Evolutionary conservation across 495 filamentous ascomycete species (phyloP).

Genomic region (Halenospora varia): DNA sequence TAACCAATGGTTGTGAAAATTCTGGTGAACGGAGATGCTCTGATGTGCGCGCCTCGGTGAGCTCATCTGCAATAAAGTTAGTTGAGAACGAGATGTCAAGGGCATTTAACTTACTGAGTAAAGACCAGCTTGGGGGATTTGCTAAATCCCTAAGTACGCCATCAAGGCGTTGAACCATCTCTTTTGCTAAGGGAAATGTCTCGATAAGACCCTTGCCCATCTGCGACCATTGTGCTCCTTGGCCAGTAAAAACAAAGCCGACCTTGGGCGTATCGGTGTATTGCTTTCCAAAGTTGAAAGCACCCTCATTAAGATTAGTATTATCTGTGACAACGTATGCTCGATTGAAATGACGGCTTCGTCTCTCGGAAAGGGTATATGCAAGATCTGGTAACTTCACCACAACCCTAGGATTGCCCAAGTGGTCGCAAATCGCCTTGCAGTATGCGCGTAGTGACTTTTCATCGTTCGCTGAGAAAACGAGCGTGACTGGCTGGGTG

Average conservation of each 20-base stretch:
- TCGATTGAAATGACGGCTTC: conserved; percentile 23
- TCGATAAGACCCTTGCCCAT: conserved; percentile 51
- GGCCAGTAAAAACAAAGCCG: conserved; percentile 25
- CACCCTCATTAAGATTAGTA: neutral
- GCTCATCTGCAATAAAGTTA: conserved; percentile 30
- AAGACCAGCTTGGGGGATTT: neutral
- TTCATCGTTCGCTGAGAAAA: conserved; percentile 18
- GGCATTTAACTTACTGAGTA: conserved; percentile 20
- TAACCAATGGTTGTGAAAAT: conserved; percentile 49
- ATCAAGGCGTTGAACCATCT: conserved; percentile 17
- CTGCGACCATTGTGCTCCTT: conserved; percentile 44
- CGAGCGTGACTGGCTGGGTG: conserved; percentile 5
- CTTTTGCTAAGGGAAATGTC: conserved; percentile 31
- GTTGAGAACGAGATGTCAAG: conserved; percentile 29
- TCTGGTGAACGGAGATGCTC: conserved; percentile 38
- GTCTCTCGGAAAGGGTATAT: conserved; percentile 25
- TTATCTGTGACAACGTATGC: conserved; percentile 15
- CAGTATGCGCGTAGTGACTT: conserved; percentile 18
- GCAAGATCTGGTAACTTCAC: conserved; percentile 27
- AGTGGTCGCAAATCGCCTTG: conserved; percentile 13
- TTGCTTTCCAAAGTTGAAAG: neutral
- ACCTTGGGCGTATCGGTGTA: neutral
- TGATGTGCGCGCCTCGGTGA: conserved; percentile 27
- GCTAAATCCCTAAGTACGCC: neutral
- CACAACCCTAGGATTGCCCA: conserved; percentile 3